Conservation (phyloP, 2,329 filamentous ascomycete species). For the Nemania diffusa region DNA sequence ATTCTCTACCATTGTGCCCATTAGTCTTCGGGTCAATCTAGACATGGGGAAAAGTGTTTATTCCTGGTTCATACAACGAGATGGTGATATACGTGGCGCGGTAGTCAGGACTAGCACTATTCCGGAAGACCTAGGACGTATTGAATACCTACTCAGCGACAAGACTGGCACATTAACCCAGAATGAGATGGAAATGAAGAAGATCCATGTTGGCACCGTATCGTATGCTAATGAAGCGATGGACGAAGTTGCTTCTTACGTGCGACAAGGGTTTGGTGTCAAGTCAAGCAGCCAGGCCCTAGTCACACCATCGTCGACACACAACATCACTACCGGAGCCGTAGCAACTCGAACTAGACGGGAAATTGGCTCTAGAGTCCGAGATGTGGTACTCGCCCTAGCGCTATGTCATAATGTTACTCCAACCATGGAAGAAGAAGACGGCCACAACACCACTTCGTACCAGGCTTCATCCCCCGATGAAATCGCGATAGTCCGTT, state of each 20-base stretch:
- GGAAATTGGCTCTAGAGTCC: conserved; percentile 92
- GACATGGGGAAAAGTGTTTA: conserved; percentile 98
- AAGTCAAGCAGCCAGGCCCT: conserved; percentile 61
- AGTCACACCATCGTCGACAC: conserved; percentile 80
- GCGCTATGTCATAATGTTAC: conserved; percentile 98
- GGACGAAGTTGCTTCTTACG: conserved; percentile 91
- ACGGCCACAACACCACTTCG: conserved; percentile 79
- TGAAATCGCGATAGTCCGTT: conserved; percentile 96
- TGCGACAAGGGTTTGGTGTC: conserved; percentile 80
- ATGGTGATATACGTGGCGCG: conserved; percentile 88
- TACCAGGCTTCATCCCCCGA: conserved; percentile 98
- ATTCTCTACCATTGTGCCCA: conserved; percentile 99
- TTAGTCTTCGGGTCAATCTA: conserved; percentile 93
- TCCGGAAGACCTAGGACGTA: conserved; percentile 92
- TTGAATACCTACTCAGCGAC: conserved; percentile 95
- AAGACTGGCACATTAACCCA: conserved; percentile 99
- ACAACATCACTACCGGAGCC: conserved; percentile 68
- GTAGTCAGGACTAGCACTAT: conserved; percentile 97
- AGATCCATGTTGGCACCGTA: conserved; percentile 97
- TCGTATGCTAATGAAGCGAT: conserved; percentile 99
- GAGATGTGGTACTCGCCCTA: conserved; percentile 90
- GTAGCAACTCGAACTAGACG: conserved; percentile 83
- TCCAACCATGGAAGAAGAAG: conserved; percentile 84
- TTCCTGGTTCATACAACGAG: conserved; percentile 92
- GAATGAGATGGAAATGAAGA: conserved; percentile 99